Percentiles rank a stretch among this genome's conserved stretches.
Conservation (phyloP, 495 filamentous ascomycete species). For the Apodospora peruviana region DNA sequence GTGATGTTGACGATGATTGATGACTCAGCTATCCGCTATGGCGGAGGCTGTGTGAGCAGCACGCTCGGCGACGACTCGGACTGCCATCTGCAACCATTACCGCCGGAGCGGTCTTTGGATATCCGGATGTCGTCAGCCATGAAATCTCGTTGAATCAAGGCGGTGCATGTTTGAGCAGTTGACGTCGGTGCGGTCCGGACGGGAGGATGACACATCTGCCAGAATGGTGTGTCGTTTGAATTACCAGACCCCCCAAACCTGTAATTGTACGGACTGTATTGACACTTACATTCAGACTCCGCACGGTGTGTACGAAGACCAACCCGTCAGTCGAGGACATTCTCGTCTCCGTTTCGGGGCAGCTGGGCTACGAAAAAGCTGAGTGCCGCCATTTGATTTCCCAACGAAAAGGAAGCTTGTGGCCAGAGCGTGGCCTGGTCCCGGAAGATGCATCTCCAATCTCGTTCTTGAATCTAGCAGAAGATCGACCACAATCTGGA, state of each 20-base stretch:
- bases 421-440: neutral
- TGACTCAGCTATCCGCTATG: conserved; percentile 13
- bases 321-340: neutral
- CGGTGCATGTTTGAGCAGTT: conserved; percentile 1
- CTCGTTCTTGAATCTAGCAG: neutral
- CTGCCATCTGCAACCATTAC: neutral
- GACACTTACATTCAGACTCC: neutral
- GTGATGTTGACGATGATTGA: conserved; percentile 5
- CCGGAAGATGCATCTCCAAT: neutral
- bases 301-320: neutral
- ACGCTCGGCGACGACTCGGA: neutral
- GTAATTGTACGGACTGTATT: no score
- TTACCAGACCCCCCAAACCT: neutral
- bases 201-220: conserved; percentile 12
- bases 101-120: neutral
- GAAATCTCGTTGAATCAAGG: neutral
- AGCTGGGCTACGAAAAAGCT: no score
- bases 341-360: neutral
- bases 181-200: conserved; percentile 5
- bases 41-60: neutral
- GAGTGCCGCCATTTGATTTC: neutral
- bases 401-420: neutral
- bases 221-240: neutral
- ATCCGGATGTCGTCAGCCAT: conserved; percentile 3
- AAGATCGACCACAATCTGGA: neutral